Conservation (phyloP, 768 basidiomycete species). For the Tylopilus rubrobrunneus region DNA sequence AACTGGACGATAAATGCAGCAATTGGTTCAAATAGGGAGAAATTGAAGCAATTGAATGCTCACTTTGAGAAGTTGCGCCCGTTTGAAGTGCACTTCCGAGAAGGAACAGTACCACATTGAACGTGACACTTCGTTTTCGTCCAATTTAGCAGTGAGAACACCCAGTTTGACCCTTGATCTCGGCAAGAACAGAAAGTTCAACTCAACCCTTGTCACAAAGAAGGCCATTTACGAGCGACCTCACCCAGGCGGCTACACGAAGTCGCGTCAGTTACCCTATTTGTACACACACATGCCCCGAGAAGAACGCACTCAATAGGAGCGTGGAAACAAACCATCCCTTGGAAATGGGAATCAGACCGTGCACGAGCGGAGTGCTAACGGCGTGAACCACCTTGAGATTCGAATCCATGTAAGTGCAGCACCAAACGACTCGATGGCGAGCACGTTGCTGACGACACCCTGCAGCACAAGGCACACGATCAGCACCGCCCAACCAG, state of each 20-base stretch:
- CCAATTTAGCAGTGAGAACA: slow-evolving; percentile 18
- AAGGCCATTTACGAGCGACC: slow-evolving; percentile 29
- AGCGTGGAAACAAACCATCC: slow-evolving; percentile 32
- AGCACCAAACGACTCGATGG: slow-evolving; percentile 32
- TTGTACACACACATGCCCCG: neutral
- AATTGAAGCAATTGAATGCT: neutral
- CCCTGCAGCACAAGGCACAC: slow-evolving; percentile 14
- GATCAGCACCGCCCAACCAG: neutral
- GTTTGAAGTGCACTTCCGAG: slow-evolving; percentile 30
- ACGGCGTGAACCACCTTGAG: slow-evolving; percentile 20
- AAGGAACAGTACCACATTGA: slow-evolving; percentile 27
- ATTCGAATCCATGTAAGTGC: slow-evolving; percentile 25
- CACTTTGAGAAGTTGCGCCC: slow-evolving; percentile 24
- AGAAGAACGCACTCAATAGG: slow-evolving; percentile 23
- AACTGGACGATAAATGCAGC: slow-evolving; percentile 4
- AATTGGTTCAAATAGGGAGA: neutral
- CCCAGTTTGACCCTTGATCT: neutral
- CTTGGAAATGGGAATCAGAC: slow-evolving; percentile 11
- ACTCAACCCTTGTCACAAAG: slow-evolving; percentile 27
- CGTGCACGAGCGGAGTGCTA: neutral
- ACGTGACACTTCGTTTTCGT: slow-evolving; percentile 26
- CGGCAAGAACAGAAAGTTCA: neutral
- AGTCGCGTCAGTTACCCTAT: slow-evolving; percentile 5
- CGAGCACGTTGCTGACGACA: slow-evolving; percentile 31
- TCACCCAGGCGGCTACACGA: slow-evolving; percentile 28